A percentile compares a stretch with the other conserved stretches of the same genome.
These are phyloP conservation scores for Yarrowia yakushimensis DNA, from an alignment of 805 yeast species.

Conservation along the genomic window DNA sequence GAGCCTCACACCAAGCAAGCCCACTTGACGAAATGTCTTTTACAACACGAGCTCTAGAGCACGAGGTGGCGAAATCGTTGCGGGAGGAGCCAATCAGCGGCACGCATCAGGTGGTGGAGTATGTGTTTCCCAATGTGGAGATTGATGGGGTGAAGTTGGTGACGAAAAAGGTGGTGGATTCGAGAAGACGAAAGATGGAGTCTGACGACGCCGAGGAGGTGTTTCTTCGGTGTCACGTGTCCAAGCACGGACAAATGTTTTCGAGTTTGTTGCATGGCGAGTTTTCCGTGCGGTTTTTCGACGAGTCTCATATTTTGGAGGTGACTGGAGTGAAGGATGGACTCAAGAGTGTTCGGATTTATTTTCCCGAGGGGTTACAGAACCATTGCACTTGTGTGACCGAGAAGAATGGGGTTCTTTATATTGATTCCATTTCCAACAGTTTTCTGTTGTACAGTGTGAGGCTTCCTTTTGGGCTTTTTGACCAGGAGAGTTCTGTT, in stretches of 20 bases:
- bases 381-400: conserved; percentile 18
- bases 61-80: conserved; percentile 3
- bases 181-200: background rate
- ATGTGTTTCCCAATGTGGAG: conserved; percentile 1
- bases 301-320: conserved; percentile 12
- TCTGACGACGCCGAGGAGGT: background rate
- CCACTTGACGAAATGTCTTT: background rate
- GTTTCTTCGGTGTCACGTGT: background rate
- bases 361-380: conserved; percentile 5
- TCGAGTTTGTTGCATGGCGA: background rate
- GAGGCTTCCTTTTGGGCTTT: background rate
- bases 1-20: background rate
- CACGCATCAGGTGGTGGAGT: background rate
- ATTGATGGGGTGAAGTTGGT: background rate
- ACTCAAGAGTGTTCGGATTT: background rate
- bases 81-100: conserved; percentile 12
- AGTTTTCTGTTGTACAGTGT: background rate
- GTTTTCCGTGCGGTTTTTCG: background rate
- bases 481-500: background rate
- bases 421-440: background rate
- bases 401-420: background rate
- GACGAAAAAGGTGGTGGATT: conserved; percentile 10
- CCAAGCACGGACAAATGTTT: conserved; percentile 13
- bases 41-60: background rate
- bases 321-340: conserved; percentile 4